Conservation (phyloP, 1,284 basidiomycete genomes). For the Rhodotorula sp. region DNA sequence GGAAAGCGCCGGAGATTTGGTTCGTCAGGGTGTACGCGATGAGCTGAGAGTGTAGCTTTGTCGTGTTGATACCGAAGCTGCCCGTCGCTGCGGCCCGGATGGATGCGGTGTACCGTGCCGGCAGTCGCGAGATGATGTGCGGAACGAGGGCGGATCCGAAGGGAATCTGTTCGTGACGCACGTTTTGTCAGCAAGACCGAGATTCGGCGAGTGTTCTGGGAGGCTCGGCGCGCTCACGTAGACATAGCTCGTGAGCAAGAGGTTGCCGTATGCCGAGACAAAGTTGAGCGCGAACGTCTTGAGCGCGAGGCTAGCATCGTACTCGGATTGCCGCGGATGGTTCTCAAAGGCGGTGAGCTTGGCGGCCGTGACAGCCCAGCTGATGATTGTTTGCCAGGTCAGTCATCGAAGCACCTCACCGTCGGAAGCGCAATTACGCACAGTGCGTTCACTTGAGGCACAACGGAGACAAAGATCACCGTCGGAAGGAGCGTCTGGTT, state of each 20-base stretch:
- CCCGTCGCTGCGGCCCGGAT: slow-evolving; percentile 32
- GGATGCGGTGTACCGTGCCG: slow-evolving; percentile 39
- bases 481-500: slow-evolving; percentile 76
- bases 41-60: slow-evolving; percentile 81
- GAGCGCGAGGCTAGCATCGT: slow-evolving; percentile 76
- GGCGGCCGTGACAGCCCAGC: slow-evolving; percentile 70
- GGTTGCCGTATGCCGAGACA: slow-evolving; percentile 73
- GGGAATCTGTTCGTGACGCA: slow-evolving; percentile 58
- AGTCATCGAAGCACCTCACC: background rate
- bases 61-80: slow-evolving; percentile 54
- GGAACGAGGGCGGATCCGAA: slow-evolving; percentile 59
- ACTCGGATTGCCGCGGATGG: slow-evolving; percentile 56
- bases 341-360: slow-evolving; percentile 86
- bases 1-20: slow-evolving; percentile 73
- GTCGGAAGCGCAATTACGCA: background rate
- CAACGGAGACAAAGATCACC: slow-evolving; percentile 72
- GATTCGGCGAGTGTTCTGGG: too few species aligned
- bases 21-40: slow-evolving; percentile 93
- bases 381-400: slow-evolving; percentile 10
- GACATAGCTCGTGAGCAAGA: slow-evolving; percentile 67
- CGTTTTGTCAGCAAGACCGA: background rate
- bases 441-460: slow-evolving; percentile 73
- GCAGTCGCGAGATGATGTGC: slow-evolving; percentile 64
- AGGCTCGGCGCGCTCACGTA: slow-evolving; percentile 54
- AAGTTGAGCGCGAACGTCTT: slow-evolving; percentile 88